A percentile compares a stretch with the other conserved stretches of the same genome.
phyloP scores from a whole-genome alignment of 306 rosid genomes.

The Ziziphus jujuba region DNA sequence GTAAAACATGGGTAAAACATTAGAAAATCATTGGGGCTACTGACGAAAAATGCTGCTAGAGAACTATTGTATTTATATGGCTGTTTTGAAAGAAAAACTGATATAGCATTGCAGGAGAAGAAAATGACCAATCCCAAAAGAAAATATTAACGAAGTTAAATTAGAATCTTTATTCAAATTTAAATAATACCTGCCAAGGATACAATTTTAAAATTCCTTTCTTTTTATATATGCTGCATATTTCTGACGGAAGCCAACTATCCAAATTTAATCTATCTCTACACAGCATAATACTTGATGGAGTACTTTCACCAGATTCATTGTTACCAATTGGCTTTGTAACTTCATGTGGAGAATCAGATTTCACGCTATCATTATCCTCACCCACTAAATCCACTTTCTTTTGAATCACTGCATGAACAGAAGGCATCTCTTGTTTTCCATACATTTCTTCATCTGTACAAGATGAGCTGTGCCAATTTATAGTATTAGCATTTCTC shows the following conservation, averaged over 20 bases:
- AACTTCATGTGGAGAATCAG: conserved; percentile 44
- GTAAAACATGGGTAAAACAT: background rate
- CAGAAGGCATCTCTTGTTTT: conserved; percentile 35
- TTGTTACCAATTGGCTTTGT: conserved; percentile 30
- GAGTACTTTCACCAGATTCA: conserved; percentile 57
- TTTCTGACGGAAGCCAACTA: conserved; percentile 84
- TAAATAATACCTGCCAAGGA: conserved; percentile 78
- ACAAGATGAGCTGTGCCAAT: conserved; percentile 23
- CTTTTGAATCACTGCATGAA: conserved; percentile 27
- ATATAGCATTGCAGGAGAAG: background rate
- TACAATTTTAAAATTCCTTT: conserved; percentile 85
- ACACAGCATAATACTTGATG: conserved; percentile 56
- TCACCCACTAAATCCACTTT: conserved; percentile 23
- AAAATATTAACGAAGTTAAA: background rate
- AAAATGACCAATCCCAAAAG: background rate
- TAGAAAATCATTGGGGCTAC: background rate
- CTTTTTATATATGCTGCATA: conserved; percentile 72
- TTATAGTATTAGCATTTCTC: conserved; percentile 13
- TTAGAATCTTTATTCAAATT: background rate
- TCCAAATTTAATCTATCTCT: conserved; percentile 56
- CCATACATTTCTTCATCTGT: conserved; percentile 34
- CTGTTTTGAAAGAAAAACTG: background rate
- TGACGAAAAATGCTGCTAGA: background rate
- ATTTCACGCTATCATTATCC: conserved; percentile 36
- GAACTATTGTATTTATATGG: background rate